Base-by-base conservation (phyloP, 345 rosid genomes). In the Trapa incisa region DNA sequence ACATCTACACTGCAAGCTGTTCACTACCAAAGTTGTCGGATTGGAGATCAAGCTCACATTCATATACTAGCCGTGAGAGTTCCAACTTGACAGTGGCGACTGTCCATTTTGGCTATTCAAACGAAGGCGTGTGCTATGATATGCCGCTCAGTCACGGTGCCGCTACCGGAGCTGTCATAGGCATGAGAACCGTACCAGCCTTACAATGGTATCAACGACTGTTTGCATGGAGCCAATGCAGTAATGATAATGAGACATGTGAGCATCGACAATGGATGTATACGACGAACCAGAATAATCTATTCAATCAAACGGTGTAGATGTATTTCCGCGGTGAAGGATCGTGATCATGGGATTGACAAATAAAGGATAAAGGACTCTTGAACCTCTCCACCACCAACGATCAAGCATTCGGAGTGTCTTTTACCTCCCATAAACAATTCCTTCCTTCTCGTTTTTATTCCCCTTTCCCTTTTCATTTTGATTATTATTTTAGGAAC, bases 281-380 rank as follows among this genome's bases (percentile, higher is more conserved):
- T 37, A 22, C 3, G 12, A 37, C 29, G n/a, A 14, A n/a, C 17
- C 45, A 47, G 65, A 32, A n/a, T 22, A 22, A 22, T 6, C 11
- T 63, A 7, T 41, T 63, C 22, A 47, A 63, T 63, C 65, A 37
- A 47, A 63, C 65, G 65, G 65, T 63, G 6, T 47, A 63, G 47
- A 16, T 63, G 65, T 43, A 63, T 39, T 39, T 61, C 47, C 11
- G 47, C 47, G 47, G 47, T 43, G 54, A 17, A 1, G 57, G 2
- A 63, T 63, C 37, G 7, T 16, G n/a, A 7, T 47, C 65, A 47
- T 63, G 9, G 7, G 65, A 63, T 63, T 63, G 65, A 47, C 65
- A 63, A 41, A 1, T 38, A 2, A 63, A 37, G 37, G 43, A 63
- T 63, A 43, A 63, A 22, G 65, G 17, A 41, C 43, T 41, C 43